Base-by-base conservation (phyloP, 805 yeast species). In the Cyberlindnera maritima region DNA sequence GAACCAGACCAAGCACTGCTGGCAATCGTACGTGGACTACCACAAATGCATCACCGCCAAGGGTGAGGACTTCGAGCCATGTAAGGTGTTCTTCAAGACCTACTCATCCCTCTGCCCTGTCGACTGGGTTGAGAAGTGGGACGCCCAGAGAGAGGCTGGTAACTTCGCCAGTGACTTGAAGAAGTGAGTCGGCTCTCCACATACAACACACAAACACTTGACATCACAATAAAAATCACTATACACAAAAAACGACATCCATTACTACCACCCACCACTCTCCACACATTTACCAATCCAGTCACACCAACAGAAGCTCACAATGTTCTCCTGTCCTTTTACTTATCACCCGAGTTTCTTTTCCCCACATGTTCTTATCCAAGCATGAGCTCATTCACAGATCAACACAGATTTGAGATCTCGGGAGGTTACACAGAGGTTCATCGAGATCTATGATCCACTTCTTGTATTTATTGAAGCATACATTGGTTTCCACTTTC, bases 11-110 rank as follows among this genome's bases (percentile, higher is more conserved):
- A 90, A 86, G 76, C 97, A 92, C 79, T 94, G 98, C 79, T 95
- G 92, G 83, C 97, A 92, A 77, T 80, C 92, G 61, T 94, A 92
- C 76, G 89, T 94, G 64, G 99, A 94, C 74, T 94, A 92, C 83
- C 94, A 87, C 85, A 91, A 90, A 73, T 94, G 99, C 78, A 81
- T 94, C 68, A 86, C 83, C 64, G 89, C 91, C 58, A 92, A 92
- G 76, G 99, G 99, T 67, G 97, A 92, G 75, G 98, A 91, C 53
- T 94, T 94, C 66, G 96, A 91, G 63, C 98, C 98, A 65, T 94
- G 99, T 74, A 80, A 90, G 74, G 91, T 88, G 62, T 94, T 94
- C 77, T 88, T 81, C 83, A 85, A 81, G 72, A 88, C 97, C 47
- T 94, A 79, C 79, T 80, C 85, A 61, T 80, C 97, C 20, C 76